A percentile compares a stretch with the other conserved stretches of the same genome.
Evolutionary conservation across 179 eudicot species (phyloP).

Genomic region (Monotropa hypopitys): DNA sequence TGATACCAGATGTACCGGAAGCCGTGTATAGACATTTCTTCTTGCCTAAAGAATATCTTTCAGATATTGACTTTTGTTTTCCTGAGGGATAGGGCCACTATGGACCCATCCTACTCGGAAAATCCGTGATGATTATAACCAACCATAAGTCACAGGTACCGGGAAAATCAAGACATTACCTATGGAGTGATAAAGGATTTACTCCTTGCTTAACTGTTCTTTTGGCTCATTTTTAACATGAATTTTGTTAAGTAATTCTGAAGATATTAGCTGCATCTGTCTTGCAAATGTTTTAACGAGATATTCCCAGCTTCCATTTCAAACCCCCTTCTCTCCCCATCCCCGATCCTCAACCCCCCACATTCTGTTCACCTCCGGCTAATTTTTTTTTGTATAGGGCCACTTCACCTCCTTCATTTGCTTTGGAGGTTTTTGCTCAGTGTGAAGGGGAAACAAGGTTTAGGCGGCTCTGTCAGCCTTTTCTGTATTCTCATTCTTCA

Average conservation of each 20-base stretch:
- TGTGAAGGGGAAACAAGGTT: slow-evolving; percentile 97
- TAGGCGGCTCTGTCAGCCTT: slow-evolving; percentile 89
- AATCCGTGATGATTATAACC: too few species aligned
- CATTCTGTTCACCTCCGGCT: background rate
- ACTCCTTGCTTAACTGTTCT: background rate
- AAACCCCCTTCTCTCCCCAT: background rate
- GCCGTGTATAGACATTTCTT: background rate
- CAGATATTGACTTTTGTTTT: background rate
- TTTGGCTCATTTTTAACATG: background rate
- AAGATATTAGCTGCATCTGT: background rate
- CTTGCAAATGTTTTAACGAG: background rate
- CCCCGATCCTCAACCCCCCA: too few species aligned
- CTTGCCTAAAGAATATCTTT: too few species aligned
- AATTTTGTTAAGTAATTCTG: background rate
- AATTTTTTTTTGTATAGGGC: slow-evolving; percentile 39
- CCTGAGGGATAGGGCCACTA: too few species aligned
- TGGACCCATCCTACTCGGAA: too few species aligned
- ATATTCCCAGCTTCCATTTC: background rate
- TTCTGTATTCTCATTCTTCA: slow-evolving; percentile 87
- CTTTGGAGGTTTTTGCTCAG: slow-evolving; percentile 94
- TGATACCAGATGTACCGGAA: background rate
- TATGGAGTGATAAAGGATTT: background rate
- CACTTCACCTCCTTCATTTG: slow-evolving; percentile 97
- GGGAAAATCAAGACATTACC: too few species aligned
- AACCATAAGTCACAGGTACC: too few species aligned